Evolutionary conservation across 305 asterid species (phyloP), one percentile per base, ranked within the genome.

Genomic region (Fraxinus sp.): DNA sequence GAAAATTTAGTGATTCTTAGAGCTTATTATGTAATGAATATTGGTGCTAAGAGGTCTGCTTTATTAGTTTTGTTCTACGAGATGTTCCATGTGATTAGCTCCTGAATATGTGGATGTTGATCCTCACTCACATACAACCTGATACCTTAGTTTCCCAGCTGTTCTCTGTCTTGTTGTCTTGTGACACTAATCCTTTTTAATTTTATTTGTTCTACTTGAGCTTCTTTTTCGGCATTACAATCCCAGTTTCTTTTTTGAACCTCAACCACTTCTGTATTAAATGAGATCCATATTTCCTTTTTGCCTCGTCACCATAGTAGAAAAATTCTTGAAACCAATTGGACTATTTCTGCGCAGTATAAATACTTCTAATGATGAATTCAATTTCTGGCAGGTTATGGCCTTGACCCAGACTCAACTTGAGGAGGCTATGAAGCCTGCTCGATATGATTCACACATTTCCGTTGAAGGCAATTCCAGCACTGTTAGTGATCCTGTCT

Each of bases 381-480:
- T 83, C 24, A 6, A 73, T 85, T 82, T 86, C 79, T 90, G 86
- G 75, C 82, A 95, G 97, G 98, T 93, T 78, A 93, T 95, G 93
- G 85, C 96, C 79, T 87, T 94, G 90, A 92, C 96, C 74, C 99
- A 93, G 92, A 91, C 91, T 36, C 98, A 93, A 85, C 92, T 97
- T 83, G 97, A 93, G 70, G 98, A 97, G 88, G 98, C 96, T 33
- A 93, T 90, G 97, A 89, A 90, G 80, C 94, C 98, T 79, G 93
- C 90, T 62, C 86, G 87, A 62, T 91, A 84, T 79, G 97, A 90
- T 85, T 79, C 97, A 76, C 91, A 87, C 78, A 81, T 84, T 86
- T 72, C 97, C 64, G 90, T 88, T 70, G 99, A 94, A 83, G 93
- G 89, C 86, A 93, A 89, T 83, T 81, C 93, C 86, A 86, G 86